Conservation (phyloP, 257 asterid species). For the Solanum bulbocastanum region DNA sequence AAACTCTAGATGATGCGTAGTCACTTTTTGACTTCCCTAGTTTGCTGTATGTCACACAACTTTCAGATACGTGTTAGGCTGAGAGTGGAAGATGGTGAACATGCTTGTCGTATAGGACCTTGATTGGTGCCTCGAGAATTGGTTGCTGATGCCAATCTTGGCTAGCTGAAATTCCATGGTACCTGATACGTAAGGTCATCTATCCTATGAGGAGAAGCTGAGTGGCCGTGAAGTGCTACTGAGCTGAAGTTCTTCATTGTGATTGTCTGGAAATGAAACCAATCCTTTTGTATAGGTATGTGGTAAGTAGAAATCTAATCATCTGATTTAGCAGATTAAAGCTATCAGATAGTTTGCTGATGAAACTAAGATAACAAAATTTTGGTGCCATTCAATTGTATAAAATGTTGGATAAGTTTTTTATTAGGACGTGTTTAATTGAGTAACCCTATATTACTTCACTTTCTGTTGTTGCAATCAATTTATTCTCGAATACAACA, state of each 20-base stretch:
- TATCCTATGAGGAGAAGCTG: conserved; percentile 1
- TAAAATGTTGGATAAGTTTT: background rate
- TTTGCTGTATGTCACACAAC: background rate
- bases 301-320: background rate
- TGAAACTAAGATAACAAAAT: background rate
- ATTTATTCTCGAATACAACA: background rate
- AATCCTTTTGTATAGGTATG: background rate
- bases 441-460: background rate
- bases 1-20: conserved; percentile 45
- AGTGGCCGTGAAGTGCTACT: background rate
- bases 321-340: background rate
- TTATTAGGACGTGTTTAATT: background rate
- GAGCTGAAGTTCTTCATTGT: conserved; percentile 4
- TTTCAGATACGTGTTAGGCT: background rate
- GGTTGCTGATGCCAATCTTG: background rate
- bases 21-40: background rate
- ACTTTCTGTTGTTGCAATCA: background rate
- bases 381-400: background rate
- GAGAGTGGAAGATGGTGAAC: background rate
- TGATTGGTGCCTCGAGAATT: background rate
- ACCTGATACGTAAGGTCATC: background rate
- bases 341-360: background rate
- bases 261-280: background rate
- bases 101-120: background rate
- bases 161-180: background rate